A percentile compares a stretch with the other conserved stretches of the same genome.
Evolutionary conservation across 768 basidiomycete genomes (phyloP).

Genomic region (Trametes meyenii): DNA sequence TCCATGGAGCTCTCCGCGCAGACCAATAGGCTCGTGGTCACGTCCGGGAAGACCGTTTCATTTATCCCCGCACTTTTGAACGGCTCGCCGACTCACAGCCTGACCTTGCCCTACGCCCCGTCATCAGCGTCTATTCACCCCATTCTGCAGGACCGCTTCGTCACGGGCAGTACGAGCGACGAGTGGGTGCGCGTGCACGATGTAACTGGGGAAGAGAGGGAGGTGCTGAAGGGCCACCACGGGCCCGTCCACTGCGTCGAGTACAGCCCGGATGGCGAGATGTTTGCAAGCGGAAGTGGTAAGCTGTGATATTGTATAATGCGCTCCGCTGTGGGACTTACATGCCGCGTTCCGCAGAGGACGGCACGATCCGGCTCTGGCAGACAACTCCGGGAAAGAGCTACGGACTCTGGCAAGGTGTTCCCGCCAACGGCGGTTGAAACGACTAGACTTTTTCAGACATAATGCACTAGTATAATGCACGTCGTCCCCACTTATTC

Average conservation of each 20-base stretch:
- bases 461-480: conserved; percentile 28
- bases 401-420: conserved; percentile 89
- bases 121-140: conserved; percentile 97
- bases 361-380: conserved; percentile 96
- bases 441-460: conserved; percentile 15
- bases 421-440: conserved; percentile 46
- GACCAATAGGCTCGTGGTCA: conserved; percentile 84
- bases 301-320: conserved; percentile 39
- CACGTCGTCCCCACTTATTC: conserved; percentile 16
- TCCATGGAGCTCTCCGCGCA: conserved; percentile 90
- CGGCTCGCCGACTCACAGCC: conserved; percentile 67
- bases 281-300: conserved; percentile 97
- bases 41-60: conserved; percentile 88
- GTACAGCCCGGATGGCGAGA: conserved; percentile 95
- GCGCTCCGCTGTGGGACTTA: conserved; percentile 7
- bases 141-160: conserved; percentile 82
- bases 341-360: conserved; percentile 51
- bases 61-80: conserved; percentile 81
- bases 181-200: conserved; percentile 97
- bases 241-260: conserved; percentile 95
- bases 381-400: conserved; percentile 93
- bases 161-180: conserved; percentile 86
- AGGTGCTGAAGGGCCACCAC: conserved; percentile 94
- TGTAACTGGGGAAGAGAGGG: conserved; percentile 86
- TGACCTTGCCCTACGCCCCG: conserved; percentile 82